Base-by-base conservation (phyloP, 192 early-diverging fungal genomes). In the Nowakowskiella sp. region DNA sequence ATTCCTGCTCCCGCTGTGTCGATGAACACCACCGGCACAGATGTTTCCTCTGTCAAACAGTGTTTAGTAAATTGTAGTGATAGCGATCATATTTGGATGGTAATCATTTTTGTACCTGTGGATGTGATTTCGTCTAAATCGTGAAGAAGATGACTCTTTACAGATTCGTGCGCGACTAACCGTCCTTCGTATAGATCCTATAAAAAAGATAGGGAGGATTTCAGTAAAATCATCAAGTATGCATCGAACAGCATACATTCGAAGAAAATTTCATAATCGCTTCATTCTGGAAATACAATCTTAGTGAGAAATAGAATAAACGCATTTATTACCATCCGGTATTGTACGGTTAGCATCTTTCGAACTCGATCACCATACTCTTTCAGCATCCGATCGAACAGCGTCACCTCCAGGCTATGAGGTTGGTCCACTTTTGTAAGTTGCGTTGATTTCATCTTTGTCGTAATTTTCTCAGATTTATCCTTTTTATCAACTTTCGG, bases 321-420 rank as follows among this genome's bases (percentile, higher is more conserved):
- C 9, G 21, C 10, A 13, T 16, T 22, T 28, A 43, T 4, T 55
- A 65, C 62, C 90, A 92, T 93, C 23, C 92, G 82, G 55, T 96
- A 96, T 65, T 96, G 92, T 0, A 81, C 81, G 2, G 74, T 71
- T 6, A 96, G 65, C 70, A 93, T 77, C 24, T 71, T 48, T 52
- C 85, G 85, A 46, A 86, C 68, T 2, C 49, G 33, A 0, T 58
- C 55, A 10, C 85, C 84, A 51, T 84, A 74, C 46, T 67, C 65
- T 2, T 53, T 57, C 30, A 87, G 62, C 30, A 93, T 55, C 10
- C 89, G 77, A 42, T 89, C 89, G 72, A 96, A 95, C 51, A 95
- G 53, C 0, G 90, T 91, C 3, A 65, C 66, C 43, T 45, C 70
- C n/a, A 73, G 66, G 42, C 32, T 65, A 22, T 8, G 44, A 59